Percentiles rank a stretch among this genome's conserved stretches.
phyloP scores from a whole-genome alignment of 2,329 filamentous ascomycete genomes.

The Aspergillus sp. region DNA sequence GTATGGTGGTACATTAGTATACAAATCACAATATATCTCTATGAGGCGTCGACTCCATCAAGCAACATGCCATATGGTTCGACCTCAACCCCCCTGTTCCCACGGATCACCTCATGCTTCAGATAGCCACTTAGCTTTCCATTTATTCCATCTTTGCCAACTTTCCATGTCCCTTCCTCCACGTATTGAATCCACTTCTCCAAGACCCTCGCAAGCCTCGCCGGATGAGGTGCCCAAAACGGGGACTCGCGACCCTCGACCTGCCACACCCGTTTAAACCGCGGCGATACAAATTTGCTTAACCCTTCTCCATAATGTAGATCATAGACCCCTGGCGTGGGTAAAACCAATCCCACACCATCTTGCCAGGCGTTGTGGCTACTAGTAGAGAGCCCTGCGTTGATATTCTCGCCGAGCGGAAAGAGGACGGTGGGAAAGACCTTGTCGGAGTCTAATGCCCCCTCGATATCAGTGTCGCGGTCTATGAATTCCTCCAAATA shows the following conservation, averaged over 20 bases:
- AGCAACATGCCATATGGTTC: background rate
- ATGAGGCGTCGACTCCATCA: background rate
- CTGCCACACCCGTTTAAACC: slow-evolving; percentile 8
- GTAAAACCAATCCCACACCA: slow-evolving; percentile 1
- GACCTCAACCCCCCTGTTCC: background rate
- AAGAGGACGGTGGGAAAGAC: slow-evolving; percentile 1
- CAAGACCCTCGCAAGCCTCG: background rate
- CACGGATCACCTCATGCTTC: background rate
- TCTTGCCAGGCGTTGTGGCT: background rate
- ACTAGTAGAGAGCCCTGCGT: slow-evolving; percentile 2
- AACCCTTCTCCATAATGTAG: background rate
- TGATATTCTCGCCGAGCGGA: background rate
- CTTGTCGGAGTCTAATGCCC: background rate
- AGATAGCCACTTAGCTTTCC: background rate
- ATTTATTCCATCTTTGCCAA: slow-evolving; percentile 4
- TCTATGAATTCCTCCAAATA: background rate
- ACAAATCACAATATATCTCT: background rate
- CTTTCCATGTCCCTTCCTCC: background rate
- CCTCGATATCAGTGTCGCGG: background rate
- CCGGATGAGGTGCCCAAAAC: background rate
- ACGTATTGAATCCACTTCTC: slow-evolving; percentile 6
- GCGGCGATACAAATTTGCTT: slow-evolving; percentile 1
- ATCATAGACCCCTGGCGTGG: background rate
- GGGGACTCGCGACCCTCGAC: background rate
- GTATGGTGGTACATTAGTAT: background rate